Base-by-base conservation (phyloP, 2,329 filamentous ascomycete species). In the Alternaria longipes region DNA sequence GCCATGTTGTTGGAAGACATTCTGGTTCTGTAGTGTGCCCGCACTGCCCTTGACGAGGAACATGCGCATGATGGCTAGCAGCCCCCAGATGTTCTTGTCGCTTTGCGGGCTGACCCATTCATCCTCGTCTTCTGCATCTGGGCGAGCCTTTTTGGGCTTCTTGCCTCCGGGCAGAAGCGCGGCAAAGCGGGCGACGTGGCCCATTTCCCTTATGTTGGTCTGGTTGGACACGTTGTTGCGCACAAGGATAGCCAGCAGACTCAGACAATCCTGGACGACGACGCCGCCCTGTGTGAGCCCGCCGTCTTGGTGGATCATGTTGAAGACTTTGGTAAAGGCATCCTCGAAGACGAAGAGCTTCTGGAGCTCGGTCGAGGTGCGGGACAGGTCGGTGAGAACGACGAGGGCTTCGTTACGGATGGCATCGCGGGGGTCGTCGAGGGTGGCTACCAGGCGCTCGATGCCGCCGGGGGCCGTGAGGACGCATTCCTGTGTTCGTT, bases 271-370 rank as follows among this genome's bases (percentile, higher is more conserved):
- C 78, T 98, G 94, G 3, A 97, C 91, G 12, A 92, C 87, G 63
- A 94, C 90, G 42, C 92, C 93, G 16, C 95, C 95, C 69, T 96
- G 90, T 5, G 85, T 85, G 45, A 99, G 82, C 2, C 90, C 91
- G 0, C 95, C 95, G 72, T 99, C 95, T 0, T 85, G 83, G 66
- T 90, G 86, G 54, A 99, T 91, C 54, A 98, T 89, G 45, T 84
- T 84, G 76, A 98, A 97, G 26, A 96, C 83, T 44, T 90, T 89
- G 63, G 95, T 93, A 71, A 97, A 98, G 0, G 94, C 92, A 83
- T 93, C 94, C 73, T 97, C 93, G 68, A 97, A 98, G 0, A 93
- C 95, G 24, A 98, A 94, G 2, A 98, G 85, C 78, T 98, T 98
- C 76, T 98, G 94, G 54, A 99, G 87, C 71, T 98, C 94, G 42